Percentiles rank a stretch among this genome's conserved stretches.
These are phyloP conservation scores for Fusarium decemcellulare DNA, from an alignment of 2,329 filamentous ascomycete species.

Conservation along the genomic window DNA sequence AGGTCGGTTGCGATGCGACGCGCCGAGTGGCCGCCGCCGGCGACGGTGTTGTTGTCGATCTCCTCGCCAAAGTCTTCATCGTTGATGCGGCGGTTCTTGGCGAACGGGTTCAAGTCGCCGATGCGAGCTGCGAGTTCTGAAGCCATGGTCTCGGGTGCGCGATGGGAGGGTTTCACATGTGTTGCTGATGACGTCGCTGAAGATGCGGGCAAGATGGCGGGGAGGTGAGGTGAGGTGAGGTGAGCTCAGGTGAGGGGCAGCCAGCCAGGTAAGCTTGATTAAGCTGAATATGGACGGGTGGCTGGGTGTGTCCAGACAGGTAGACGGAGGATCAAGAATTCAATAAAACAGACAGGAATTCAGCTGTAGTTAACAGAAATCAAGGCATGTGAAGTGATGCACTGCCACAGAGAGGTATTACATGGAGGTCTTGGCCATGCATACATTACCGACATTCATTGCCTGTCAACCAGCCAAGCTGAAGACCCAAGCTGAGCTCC, in stretches of 20 bases:
- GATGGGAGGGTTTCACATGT: background rate
- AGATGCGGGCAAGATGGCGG: slow-evolving; percentile 1
- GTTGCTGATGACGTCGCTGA: slow-evolving; percentile 22
- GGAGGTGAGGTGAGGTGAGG: slow-evolving; percentile 29
- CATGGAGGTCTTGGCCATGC: slow-evolving; percentile 2
- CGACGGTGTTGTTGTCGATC: slow-evolving; percentile 60
- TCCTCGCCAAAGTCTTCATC: slow-evolving; percentile 54
- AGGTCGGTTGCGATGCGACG: slow-evolving; percentile 66
- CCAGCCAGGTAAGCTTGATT: slow-evolving; percentile 17
- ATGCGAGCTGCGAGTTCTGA: slow-evolving; percentile 49
- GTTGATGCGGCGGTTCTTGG: slow-evolving; percentile 44
- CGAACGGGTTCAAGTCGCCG: slow-evolving; percentile 50
- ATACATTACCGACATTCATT: background rate
- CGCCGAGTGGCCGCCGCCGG: slow-evolving; percentile 71
- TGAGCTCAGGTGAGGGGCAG: slow-evolving; percentile 33
- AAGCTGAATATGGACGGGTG: slow-evolving; percentile 7
- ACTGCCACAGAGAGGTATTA: slow-evolving; percentile 29
- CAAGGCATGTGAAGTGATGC: slow-evolving; percentile 23
- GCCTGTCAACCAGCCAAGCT: background rate
- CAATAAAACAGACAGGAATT: background rate
- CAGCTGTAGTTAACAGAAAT: background rate
- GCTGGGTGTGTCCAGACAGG: background rate
- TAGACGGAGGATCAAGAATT: background rate
- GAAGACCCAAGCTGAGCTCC: slow-evolving; percentile 14
- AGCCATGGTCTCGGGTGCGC: slow-evolving; percentile 21